Conservation (phyloP, 495 filamentous ascomycete genomes). For the Symbiotaphrina buchneri region DNA sequence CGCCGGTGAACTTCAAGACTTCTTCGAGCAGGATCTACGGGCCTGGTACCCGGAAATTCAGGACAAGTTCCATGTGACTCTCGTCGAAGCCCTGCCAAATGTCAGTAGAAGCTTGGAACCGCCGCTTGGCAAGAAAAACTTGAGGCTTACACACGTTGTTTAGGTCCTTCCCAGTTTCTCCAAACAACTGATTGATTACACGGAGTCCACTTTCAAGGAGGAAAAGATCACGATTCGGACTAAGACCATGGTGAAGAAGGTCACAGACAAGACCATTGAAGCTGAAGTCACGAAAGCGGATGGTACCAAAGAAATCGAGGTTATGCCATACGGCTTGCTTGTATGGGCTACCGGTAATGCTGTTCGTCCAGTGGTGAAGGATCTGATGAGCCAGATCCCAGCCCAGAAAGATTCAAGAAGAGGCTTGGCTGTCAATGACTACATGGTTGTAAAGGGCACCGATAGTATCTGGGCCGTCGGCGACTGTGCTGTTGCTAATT, state of each 20-base stretch:
- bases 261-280: constrained; percentile 86
- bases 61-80: constrained; percentile 86
- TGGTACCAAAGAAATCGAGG: constrained; percentile 57
- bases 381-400: constrained; percentile 79
- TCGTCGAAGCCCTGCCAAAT: constrained; percentile 95
- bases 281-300: constrained; percentile 72
- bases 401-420: constrained; percentile 89
- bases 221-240: constrained; percentile 90
- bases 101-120: constrained; percentile 14
- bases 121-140: not conserved
- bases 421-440: constrained; percentile 91
- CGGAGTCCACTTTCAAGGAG: constrained; percentile 95
- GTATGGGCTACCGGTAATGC: constrained; percentile 99
- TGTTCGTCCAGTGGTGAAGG: constrained; percentile 64
- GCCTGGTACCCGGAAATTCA: constrained; percentile 94
- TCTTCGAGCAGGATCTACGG: constrained; percentile 92
- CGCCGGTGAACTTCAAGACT: constrained; percentile 93
- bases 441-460: constrained; percentile 90
- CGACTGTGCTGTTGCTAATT: constrained; percentile 88
- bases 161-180: constrained; percentile 87
- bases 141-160: not conserved
- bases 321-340: constrained; percentile 83
- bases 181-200: constrained; percentile 98
- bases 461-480: constrained; percentile 87
- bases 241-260: constrained; percentile 97